Conservation (phyloP, 495 filamentous ascomycete species). For the Collariella sp. region DNA sequence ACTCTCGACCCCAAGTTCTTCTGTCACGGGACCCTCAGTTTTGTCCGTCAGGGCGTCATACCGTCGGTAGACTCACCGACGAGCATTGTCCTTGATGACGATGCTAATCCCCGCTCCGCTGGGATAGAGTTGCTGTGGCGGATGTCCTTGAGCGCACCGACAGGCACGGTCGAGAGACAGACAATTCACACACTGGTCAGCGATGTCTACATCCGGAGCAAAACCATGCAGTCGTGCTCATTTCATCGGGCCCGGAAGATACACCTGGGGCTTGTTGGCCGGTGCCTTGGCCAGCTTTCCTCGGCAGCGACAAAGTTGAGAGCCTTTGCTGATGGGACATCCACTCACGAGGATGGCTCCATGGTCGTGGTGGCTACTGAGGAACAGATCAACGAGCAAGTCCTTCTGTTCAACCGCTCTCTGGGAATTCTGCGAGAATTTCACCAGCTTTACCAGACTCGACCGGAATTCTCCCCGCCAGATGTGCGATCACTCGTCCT, state of each 20-base stretch:
- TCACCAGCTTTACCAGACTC: slow-evolving; percentile 38
- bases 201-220: slow-evolving; percentile 58
- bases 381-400: slow-evolving; percentile 41
- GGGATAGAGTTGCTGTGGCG: slow-evolving; percentile 77
- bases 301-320: slow-evolving; percentile 57
- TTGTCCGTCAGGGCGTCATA: slow-evolving; percentile 46
- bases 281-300: slow-evolving; percentile 68
- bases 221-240: slow-evolving; percentile 35
- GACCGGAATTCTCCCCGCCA: slow-evolving; percentile 40
- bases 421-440: slow-evolving; percentile 45
- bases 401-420: slow-evolving; percentile 57
- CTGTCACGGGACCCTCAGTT: slow-evolving; percentile 56
- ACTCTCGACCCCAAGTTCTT: slow-evolving; percentile 54
- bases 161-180: slow-evolving; percentile 57
- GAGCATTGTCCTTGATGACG: slow-evolving; percentile 37
- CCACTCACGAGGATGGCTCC: slow-evolving; percentile 38
- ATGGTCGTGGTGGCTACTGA: slow-evolving; percentile 43
- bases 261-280: slow-evolving; percentile 69
- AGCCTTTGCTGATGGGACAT: slow-evolving; percentile 31
- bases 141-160: slow-evolving; percentile 62
- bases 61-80: slow-evolving; percentile 32
- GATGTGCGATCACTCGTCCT: slow-evolving; percentile 39
- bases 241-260: slow-evolving; percentile 45
- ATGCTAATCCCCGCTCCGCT: slow-evolving; percentile 33
- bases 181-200: slow-evolving; percentile 61